Evolutionary conservation across 371 early-diverging fungal genomes (phyloP), one percentile per base, ranked within the genome.

Genomic region (Cokeromyces recurvatus): DNA sequence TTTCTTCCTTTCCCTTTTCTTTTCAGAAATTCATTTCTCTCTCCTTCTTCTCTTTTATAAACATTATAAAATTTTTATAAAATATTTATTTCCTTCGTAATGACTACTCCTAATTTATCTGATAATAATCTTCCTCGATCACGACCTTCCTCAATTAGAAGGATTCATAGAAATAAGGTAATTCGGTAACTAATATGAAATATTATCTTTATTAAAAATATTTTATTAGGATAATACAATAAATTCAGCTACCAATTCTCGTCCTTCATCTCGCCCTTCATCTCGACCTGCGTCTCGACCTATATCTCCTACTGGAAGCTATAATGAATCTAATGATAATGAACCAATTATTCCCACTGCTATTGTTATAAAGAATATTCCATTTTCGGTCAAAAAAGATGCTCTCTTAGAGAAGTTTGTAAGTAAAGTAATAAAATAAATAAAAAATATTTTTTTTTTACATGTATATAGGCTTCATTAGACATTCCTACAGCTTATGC

Each of bases 311-410:
- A 45, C 56, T 8, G 39, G 47, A 23, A 46, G 32, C 36, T 27
- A 27, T 27, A 27, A 11, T 27, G 11, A 27, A 5, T 5, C 5
- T 27, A 48, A 43, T 21, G 53, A 60, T 32, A 23, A 53, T 2
- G 60, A 57, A 20, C 57, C 50, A 19, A 55, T 63, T 31, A 86
- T 85, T 39, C 85, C 87, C 15, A 87, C 82, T 20, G 88, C 89
- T 3, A 79, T 90, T 50, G 90, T 89, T 20, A 86, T 90, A 51
- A 90, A 90, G 56, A 90, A 90, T 68, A 90, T 90, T 53, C 86
- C 85, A 32, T 89, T 89, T 64, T 74, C 81, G 20, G 77, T 90
- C 35, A 86, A 87, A 64, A 81, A 86, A 32, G 88, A 87, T 57
- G 81, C 77, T 29, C 77, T 90, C 38, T 51, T 90, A 35, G 69